Percentiles rank a stretch among this genome's conserved stretches.
phyloP scores from a whole-genome alignment of 495 filamentous ascomycete species.

The Trypethelium eluteriae region DNA sequence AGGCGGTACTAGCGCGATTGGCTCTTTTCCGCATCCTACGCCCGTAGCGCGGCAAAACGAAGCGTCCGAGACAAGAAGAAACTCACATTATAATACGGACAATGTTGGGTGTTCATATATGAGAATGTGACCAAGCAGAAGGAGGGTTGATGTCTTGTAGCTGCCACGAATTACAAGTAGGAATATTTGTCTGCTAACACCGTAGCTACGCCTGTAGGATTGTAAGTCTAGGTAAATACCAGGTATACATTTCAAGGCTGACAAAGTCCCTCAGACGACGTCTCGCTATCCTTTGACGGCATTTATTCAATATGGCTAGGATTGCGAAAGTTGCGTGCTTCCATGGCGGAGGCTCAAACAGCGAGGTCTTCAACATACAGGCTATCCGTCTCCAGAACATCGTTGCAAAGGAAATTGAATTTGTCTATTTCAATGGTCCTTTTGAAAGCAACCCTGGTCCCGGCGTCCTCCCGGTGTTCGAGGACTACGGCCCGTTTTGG shows the following conservation, averaged over 20 bases:
- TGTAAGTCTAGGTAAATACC: too few relatives aligned
- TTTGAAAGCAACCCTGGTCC: slow-evolving; percentile 7
- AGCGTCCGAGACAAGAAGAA: not conserved
- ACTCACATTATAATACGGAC: not conserved
- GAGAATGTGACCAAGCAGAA: too few relatives aligned
- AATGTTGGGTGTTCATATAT: too few relatives aligned
- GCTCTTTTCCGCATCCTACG: not conserved
- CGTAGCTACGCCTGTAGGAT: too few relatives aligned
- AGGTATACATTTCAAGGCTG: too few relatives aligned
- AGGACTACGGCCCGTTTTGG: slow-evolving; percentile 6
- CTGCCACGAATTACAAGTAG: too few relatives aligned
- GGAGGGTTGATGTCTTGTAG: too few relatives aligned
- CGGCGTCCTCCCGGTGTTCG: slow-evolving; percentile 7
- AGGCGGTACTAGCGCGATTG: too few relatives aligned
- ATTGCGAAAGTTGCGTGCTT: slow-evolving; percentile 1
- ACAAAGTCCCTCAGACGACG: too few relatives aligned
- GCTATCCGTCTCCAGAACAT: not conserved
- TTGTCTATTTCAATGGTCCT: slow-evolving; percentile 11
- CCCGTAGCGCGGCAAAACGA: not conserved
- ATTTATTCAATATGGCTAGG: not conserved
- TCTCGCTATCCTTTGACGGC: not conserved
- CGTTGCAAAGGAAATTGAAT: not conserved
- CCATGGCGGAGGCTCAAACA: slow-evolving; percentile 10
- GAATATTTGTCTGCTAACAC: not conserved
- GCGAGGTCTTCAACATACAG: not conserved